Base-by-base conservation (phyloP, 176 grass and related monocot species). In the Avena insularis region DNA sequence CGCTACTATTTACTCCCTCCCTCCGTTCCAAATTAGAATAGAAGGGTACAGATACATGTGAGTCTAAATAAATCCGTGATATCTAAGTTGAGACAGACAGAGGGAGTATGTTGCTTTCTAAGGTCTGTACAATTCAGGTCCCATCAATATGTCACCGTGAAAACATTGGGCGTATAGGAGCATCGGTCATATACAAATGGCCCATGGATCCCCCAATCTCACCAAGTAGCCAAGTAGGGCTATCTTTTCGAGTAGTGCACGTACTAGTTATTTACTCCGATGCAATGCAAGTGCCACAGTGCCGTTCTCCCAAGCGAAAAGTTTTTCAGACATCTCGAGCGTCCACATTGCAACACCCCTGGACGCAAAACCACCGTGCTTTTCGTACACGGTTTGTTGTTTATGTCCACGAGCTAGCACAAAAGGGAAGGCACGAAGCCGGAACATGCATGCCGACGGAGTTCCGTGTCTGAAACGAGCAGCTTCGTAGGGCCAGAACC, bases 381-480 rank as follows among this genome's bases (percentile, higher is more conserved):
- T 80, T 49, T 43, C 5, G 17, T 6, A 54, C 6, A 29, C 7
- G 13, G 36, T n/a, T 66, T 66, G 16, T 45, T 20, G 3, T 40
- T 78, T 78, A 58, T 40, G 80, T n/a, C n/a, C 36, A 23, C 36
- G 49, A 43, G 79, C 40, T 43, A 43, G 40, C 25, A 71, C 46
- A 72, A 35, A 2, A 58, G 29, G 23, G 29, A 67, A 49, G 36
- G 13, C 53, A 17, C 45, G 27, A 27, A 33, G 20, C 23, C 9
- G 35, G 72, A 59, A 43, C 40, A 5, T 43, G 40, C 47, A 75
- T 64, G 47, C 60, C 49, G 58, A 77, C 51, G 31, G 69, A 69
- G 49, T 70, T 81, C 51, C 82, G 12, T 85, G 82, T 75, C 74
- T 81, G 58, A 85, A 9, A 12, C 2, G 59, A 72, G 49, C 85